Evolutionary conservation across 208 protist genomes (phyloP).

Genomic region (Acanthamoeba royreba): DNA sequence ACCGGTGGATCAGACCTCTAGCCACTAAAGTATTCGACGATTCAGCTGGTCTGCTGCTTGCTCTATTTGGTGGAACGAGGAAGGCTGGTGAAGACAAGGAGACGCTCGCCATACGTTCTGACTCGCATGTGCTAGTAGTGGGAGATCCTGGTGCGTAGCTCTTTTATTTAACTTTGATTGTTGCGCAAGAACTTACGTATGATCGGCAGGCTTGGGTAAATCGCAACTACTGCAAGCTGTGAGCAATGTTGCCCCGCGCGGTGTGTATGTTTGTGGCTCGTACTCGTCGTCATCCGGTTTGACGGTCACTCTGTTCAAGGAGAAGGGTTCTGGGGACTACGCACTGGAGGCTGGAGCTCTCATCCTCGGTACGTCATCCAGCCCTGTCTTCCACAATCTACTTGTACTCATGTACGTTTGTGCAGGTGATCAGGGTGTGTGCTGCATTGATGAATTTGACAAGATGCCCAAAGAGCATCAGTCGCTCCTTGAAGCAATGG

Average conservation of each 20-base stretch:
- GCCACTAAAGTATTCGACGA: too few species aligned
- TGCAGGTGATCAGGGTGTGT: slow-evolving; percentile 97
- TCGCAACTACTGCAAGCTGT: slow-evolving; percentile 93
- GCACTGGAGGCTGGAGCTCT: slow-evolving; percentile 96
- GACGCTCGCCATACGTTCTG: slow-evolving; percentile 71
- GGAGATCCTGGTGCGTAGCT: slow-evolving; percentile 77
- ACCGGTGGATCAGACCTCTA: too few species aligned
- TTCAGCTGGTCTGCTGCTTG: slow-evolving; percentile 84
- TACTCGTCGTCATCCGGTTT: slow-evolving; percentile 95
- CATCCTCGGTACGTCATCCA: neutral
- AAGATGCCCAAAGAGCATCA: slow-evolving; percentile 96
- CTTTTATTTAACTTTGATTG: too few species aligned
- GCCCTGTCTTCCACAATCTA: neutral
- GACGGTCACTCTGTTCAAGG: slow-evolving; percentile 95
- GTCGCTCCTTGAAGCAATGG: slow-evolving; percentile 97
- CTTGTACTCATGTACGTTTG: neutral
- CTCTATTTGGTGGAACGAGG: slow-evolving; percentile 85
- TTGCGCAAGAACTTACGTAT: too few species aligned
- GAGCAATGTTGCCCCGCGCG: slow-evolving; percentile 89
- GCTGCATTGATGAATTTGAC: slow-evolving; percentile 99
- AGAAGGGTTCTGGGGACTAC: slow-evolving; percentile 81
- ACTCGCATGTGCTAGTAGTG: slow-evolving; percentile 96
- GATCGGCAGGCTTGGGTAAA: slow-evolving; percentile 95
- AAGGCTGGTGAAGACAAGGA: slow-evolving; percentile 60
- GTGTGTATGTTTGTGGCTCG: slow-evolving; percentile 98